Conservation (phyloP, 179 eudicot genomes). For the Beta macrorhiza region DNA sequence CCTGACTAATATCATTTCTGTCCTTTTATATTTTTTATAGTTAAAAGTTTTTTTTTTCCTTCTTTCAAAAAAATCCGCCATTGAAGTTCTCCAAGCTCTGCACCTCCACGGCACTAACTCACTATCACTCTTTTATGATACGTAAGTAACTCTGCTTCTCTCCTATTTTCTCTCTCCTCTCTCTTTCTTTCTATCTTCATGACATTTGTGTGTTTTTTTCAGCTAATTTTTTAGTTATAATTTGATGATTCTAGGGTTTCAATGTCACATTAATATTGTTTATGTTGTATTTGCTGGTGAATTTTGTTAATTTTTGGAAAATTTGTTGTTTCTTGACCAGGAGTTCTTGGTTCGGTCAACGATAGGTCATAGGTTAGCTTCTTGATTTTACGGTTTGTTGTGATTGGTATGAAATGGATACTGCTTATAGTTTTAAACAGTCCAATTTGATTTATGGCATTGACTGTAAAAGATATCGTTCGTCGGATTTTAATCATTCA, state of each 20-base stretch:
- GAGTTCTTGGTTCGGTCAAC: conserved; percentile 30
- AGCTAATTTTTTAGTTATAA: background rate
- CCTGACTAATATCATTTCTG: background rate
- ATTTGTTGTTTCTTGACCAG: conserved; percentile 19
- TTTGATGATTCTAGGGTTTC: conserved; percentile 22
- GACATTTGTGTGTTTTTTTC: background rate
- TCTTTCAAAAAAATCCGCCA: conserved; percentile 38
- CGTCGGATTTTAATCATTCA: conserved; percentile 28
- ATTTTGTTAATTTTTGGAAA: background rate
- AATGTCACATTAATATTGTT: conserved; percentile 3
- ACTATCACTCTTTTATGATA: conserved; percentile 26
- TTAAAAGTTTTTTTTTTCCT: background rate
- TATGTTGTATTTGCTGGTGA: conserved; percentile 12
- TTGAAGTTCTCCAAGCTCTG: conserved; percentile 31
- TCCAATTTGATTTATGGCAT: conserved; percentile 41
- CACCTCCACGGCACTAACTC: conserved; percentile 5
- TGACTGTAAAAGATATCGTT: conserved; percentile 37
- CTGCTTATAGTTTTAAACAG: conserved; percentile 54
- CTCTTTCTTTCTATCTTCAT: background rate
- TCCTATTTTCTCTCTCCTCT: conserved; percentile 11
- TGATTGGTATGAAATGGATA: conserved; percentile 48
- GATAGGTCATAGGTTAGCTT: conserved; percentile 14
- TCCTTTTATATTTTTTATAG: conserved; percentile 20
- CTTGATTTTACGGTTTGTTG: conserved; percentile 11
- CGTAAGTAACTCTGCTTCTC: conserved; percentile 22